These are phyloP conservation scores for Phytophthora pisi DNA, from an alignment of 352 stramenopile genomes.

Conservation along the genomic window DNA sequence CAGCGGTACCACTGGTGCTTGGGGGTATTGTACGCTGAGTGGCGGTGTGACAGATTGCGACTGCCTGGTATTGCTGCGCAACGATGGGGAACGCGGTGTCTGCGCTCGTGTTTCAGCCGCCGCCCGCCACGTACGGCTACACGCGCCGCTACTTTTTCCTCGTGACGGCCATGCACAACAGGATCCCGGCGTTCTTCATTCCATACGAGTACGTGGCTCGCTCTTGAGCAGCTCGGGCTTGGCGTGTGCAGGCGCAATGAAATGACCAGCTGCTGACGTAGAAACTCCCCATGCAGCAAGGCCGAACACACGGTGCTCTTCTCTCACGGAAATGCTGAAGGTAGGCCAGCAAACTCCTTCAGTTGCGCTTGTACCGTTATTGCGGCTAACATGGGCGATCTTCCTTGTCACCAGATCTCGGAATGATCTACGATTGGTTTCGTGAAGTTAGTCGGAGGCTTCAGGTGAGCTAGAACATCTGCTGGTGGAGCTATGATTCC, in stretches of 20 bases:
- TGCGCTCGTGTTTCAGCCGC: constrained; percentile 91
- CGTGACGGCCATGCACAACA: constrained; percentile 83
- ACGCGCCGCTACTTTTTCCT: constrained; percentile 94
- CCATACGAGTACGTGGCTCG: constrained; percentile 72
- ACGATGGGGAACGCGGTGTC: constrained; percentile 84
- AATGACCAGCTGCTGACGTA: constrained; percentile 22
- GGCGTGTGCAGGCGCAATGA: not conserved
- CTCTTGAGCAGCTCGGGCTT: not conserved
- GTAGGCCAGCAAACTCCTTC: constrained; percentile 27
- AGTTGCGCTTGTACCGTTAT: not conserved
- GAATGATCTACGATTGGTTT: constrained; percentile 98
- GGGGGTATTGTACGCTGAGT: not conserved
- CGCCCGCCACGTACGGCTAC: constrained; percentile 71
- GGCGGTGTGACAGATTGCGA: not conserved
- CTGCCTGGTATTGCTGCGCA: not conserved
- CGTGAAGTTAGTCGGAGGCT: constrained; percentile 88
- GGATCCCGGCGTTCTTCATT: constrained; percentile 96
- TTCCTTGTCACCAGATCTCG: constrained; percentile 77
- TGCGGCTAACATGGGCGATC: not conserved
- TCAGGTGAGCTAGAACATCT: constrained; percentile 40
- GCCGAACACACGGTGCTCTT: constrained; percentile 96
- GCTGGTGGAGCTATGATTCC: no score
- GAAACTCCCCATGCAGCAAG: constrained; percentile 50
- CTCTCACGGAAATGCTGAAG: constrained; percentile 97
- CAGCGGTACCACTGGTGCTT: not conserved